Evolutionary conservation across 2,329 filamentous ascomycete genomes (phyloP), one percentile per base, ranked within the genome.

Genomic region (Colletotrichum sp.): DNA sequence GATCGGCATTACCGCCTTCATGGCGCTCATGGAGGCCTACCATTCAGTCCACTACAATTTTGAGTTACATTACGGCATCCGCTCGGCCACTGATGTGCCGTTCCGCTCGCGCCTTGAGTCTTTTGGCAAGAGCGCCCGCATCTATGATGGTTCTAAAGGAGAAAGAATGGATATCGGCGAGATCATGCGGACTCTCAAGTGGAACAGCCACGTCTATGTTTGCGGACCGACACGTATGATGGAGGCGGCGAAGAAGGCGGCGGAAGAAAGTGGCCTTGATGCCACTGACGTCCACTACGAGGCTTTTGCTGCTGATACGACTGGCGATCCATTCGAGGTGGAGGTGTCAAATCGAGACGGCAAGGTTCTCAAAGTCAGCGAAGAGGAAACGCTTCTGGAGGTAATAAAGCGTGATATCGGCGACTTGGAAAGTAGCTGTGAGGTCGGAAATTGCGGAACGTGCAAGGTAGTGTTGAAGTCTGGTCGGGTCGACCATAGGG

Each of bases 1-100:
- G 0, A 91, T 94, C 34, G 93, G 92, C 1, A 89, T 94, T 77
- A 94, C 93, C 3, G 92, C 92, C 0, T 94, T 94, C 77, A 80
- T 94, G 10, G 79, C 85, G 1, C 84, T 91, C 28, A 80, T 91
- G 5, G 83, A 88, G 65, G 69, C 34, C 2, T 87, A 87, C 75
- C 80, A 83, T 18, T 36, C 79, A 6, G 88, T 89, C 75, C 86
- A 91, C 79, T 89, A 84, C 81, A 87, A 88, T 72, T 88, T 87
- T 49, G 84, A 86, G 26, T 82, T 94, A 55, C 92, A 94, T 82
- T 93, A 92, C 76, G 91, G 89, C 0, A 89, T 93, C 16, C 87
- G 89, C 10, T 87, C 85, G 1, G 80, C 81, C 0, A 85, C 86
- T 0, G 91, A 93, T 9, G 81, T 92, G 0, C 89, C 92, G 1